A percentile compares a stretch with the other conserved stretches of the same genome.
phyloP scores from a whole-genome alignment of 192 early-diverging fungal genomes.

The Coemansia sp. region DNA sequence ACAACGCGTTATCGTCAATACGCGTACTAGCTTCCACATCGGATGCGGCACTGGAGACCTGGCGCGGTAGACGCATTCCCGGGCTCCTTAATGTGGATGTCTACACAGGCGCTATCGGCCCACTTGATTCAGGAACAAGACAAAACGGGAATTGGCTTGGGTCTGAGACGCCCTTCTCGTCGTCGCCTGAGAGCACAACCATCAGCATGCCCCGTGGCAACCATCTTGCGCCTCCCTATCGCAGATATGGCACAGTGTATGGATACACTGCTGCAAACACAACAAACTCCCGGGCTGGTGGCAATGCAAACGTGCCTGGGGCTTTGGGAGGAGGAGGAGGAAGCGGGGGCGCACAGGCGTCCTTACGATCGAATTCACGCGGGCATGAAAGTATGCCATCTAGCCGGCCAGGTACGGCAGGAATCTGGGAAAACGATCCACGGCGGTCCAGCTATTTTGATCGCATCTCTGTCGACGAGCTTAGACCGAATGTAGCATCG shows the following conservation, averaged over 20 bases:
- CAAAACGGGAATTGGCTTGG: background rate
- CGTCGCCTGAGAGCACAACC: constrained; percentile 19
- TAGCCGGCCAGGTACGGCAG: constrained; percentile 20
- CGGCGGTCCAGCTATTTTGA: constrained; percentile 53
- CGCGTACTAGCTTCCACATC: constrained; percentile 6
- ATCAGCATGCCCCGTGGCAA: constrained; percentile 5
- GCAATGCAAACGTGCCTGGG: background rate
- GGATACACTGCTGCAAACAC: constrained; percentile 29
- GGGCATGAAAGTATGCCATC: constrained; percentile 22
- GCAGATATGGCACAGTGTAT: constrained; percentile 47
- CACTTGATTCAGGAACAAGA: constrained; percentile 14
- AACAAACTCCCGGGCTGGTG: constrained; percentile 1
- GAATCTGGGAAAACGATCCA: constrained; percentile 37
- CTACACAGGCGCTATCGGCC: constrained; percentile 18
- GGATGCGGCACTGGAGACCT: constrained; percentile 28
- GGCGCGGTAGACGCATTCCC: constrained; percentile 45
- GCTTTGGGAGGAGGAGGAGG: constrained; percentile 2
- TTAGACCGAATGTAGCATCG: constrained; percentile 22
- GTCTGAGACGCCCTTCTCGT: constrained; percentile 10
- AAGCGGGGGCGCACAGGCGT: background rate
- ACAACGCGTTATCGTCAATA: constrained; percentile 9
- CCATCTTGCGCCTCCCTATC: constrained; percentile 36
- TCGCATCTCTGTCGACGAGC: constrained; percentile 42
- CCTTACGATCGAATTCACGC: constrained; percentile 15
- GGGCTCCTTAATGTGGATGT: constrained; percentile 26